Base-by-base conservation (phyloP, 169 alveolate species). In the Besnoitia besnoiti region DNA sequence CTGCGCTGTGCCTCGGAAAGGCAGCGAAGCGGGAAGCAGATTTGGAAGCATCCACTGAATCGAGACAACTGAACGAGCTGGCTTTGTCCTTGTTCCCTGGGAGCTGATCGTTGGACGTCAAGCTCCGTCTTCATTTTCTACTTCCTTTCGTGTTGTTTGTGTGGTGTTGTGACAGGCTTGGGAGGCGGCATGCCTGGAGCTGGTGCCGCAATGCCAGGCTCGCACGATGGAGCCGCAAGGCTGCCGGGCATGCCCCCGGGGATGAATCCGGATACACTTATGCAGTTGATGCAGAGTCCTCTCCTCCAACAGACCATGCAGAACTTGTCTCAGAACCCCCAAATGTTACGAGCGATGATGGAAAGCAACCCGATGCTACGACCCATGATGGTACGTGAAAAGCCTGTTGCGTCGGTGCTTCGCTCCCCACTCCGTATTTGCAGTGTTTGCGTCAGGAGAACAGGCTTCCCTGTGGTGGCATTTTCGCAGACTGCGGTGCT, bases 281-380 rank as follows among this genome's bases (percentile, higher is more conserved):
- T 89, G 51, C 96, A 95, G 94, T 90, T 95, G 97, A 90, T 96
- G 94, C 95, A 94, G 46, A 95, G 96, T 35, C 98, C 98, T 8
- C 85, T 96, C 85, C 93, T 96, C 46, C 97, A 96, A 89, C 97
- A 96, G 62, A 94, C 97, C 46, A 91, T 96, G 92, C 95, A 94
- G 77, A n/a, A 89, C 35, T 30, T 90, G 37, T 16, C 87, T 7
- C 91, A 90, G 85, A 90, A 90, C 33, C 94, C 94, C 42, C 94
- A 90, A 55, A 33, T 90, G 85, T 61, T 97, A 95, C 92, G 97
- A 91, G 93, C 90, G 77, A 97, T 96, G 75, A 97, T 97, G 97
- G 85, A 96, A 79, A 96, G 95, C 91, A 97, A 97, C 93, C 99
- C 99, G 8, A 97, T 96, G 89, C 94, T 97, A 61, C 80, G 97